Base-by-base conservation (phyloP, 805 yeast genomes). In the Starmerella sp. region DNA sequence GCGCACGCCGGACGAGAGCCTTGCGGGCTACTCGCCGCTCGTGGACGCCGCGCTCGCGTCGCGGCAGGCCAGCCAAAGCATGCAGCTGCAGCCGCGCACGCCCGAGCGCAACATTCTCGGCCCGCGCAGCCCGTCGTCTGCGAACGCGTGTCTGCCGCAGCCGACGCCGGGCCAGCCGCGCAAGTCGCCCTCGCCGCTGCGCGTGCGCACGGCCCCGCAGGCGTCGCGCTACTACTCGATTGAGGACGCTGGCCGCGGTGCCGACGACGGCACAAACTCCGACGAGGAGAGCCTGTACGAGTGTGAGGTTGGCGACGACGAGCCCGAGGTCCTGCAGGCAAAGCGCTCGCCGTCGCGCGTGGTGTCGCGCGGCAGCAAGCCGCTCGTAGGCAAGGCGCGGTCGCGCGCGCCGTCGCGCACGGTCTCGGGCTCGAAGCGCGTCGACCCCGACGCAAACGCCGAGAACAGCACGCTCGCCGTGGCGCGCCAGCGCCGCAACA, bases 151-250 rank as follows among this genome's bases (percentile, higher is more conserved):
- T 0, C 89, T 93, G 17, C 98, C 97, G 5, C 78, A 79, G 60
- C 87, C 87, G 51, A 87, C 96, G 2, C 98, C 98, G 0, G 98
- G 97, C 1, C 98, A 93, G 70, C 98, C 98, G 42, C 79, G 97
- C 65, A 91, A 91, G 51, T 51, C 61, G 22, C 63, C 66, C 14
- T 60, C 60, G 30, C 61, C 58, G 13, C 48, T 52, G 32, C 56
- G 49, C 14, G 53, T 53, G 37, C 57, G 45, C 17, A 42, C 56
- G 14, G 53, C 58, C 8, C 45, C 49, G 32, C 48, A 42, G 4
- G 62, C 62, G 5, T 53, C 62, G 6, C 51, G 51, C 17, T 55
- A 54, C 53, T 45, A 59, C 8, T 57, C 57, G 2, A 38, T 28
- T 29, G 53, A 55, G 11, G 46, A 41, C 6, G 34, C 39, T 4